phyloP scores from a whole-genome alignment of 345 rosid genomes.

The Salix arbutifolia region DNA sequence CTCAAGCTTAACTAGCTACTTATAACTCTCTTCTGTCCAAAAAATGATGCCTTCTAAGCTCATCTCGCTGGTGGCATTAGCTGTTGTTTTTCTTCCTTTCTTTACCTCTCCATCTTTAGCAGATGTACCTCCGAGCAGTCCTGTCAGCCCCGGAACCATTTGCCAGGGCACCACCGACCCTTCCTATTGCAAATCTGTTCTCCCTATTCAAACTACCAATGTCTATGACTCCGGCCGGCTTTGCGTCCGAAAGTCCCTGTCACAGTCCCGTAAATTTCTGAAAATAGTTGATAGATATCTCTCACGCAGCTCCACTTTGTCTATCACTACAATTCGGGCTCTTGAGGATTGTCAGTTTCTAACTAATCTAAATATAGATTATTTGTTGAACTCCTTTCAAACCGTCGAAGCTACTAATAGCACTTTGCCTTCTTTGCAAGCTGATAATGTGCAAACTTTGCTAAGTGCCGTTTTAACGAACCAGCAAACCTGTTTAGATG shows the following conservation, averaged over 20 bases:
- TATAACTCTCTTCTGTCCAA: neutral
- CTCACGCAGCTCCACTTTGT: constrained; percentile 31
- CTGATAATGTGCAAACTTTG: constrained; percentile 66
- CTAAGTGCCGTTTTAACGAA: constrained; percentile 78
- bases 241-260: constrained; percentile 54
- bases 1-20: neutral
- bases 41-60: constrained; percentile 20
- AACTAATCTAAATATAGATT: constrained; percentile 53
- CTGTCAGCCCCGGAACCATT: constrained; percentile 30
- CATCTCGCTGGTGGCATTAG: constrained; percentile 6
- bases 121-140: constrained; percentile 16
- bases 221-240: constrained; percentile 52
- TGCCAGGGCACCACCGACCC: constrained; percentile 71
- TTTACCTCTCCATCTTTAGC: constrained; percentile 24
- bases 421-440: constrained; percentile 35
- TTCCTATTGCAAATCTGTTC: constrained; percentile 54
- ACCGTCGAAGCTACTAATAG: constrained; percentile 36
- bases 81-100: constrained; percentile 23
- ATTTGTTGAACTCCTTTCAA: constrained; percentile 41
- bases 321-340: constrained; percentile 49
- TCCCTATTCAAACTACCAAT: constrained; percentile 43
- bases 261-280: constrained; percentile 56
- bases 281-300: constrained; percentile 50
- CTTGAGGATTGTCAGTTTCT: constrained; percentile 68
- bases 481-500: constrained; percentile 70